These are phyloP conservation scores for Eutrema heterophyllum DNA, from an alignment of 345 rosid genomes.

Conservation along the genomic window DNA sequence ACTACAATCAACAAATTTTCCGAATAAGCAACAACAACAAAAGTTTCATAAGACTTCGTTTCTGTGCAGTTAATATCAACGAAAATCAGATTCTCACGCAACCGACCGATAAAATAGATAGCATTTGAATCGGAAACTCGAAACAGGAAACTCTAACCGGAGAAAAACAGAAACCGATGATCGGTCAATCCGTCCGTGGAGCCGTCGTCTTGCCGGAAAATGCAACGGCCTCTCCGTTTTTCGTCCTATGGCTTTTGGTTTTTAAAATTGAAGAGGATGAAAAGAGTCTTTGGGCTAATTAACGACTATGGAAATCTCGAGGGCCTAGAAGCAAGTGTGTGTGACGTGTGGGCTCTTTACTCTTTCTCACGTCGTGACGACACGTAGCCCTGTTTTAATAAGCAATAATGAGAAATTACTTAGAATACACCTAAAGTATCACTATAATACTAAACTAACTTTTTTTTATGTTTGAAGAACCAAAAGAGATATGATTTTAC, in stretches of 20 bases:
- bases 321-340: not conserved
- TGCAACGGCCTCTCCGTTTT: not conserved
- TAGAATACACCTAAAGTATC: no score
- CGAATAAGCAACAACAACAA: not conserved
- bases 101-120: not conserved
- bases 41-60: not conserved
- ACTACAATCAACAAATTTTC: not conserved
- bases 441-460: no score
- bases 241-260: not conserved
- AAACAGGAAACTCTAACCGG: not conserved
- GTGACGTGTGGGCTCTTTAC: slow-evolving; percentile 14
- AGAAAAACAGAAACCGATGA: not conserved
- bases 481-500: no score
- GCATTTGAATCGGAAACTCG: not conserved
- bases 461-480: no score
- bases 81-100: slow-evolving; percentile 19
- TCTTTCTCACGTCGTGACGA: slow-evolving; percentile 7
- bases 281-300: not conserved
- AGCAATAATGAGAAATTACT: not conserved
- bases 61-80: not conserved
- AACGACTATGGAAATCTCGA: not conserved
- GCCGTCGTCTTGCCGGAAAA: not conserved
- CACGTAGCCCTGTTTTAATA: not conserved
- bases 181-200: not conserved
- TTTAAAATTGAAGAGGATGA: slow-evolving; percentile 11